Percentiles rank a stretch among this genome's conserved stretches.
These are phyloP conservation scores for Xerocomellus amylosporus DNA, from an alignment of 768 basidiomycete species.

Conservation along the genomic window DNA sequence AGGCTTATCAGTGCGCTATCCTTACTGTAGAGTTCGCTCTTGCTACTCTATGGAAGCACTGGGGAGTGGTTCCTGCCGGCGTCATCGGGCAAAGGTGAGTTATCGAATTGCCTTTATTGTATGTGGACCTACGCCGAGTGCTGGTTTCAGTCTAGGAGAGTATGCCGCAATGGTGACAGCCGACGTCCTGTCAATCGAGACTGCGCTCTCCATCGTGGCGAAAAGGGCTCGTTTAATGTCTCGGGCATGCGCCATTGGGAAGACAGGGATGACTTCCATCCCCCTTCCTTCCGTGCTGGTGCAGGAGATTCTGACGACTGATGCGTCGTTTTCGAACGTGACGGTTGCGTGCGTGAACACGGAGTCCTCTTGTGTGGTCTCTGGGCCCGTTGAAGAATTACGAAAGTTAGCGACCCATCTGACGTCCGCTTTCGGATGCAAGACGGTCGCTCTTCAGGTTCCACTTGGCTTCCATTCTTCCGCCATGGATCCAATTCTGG, in stretches of 20 bases:
- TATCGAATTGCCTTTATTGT: background rate
- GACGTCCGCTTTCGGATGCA: constrained; percentile 35
- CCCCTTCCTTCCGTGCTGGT: constrained; percentile 37
- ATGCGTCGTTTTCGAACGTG: constrained; percentile 36
- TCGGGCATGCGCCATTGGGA: constrained; percentile 40
- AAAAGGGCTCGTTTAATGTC: constrained; percentile 56
- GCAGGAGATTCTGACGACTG: constrained; percentile 34
- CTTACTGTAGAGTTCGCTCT: constrained; percentile 65
- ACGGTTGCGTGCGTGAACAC: constrained; percentile 64
- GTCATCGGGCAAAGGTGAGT: constrained; percentile 72
- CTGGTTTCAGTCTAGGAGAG: constrained; percentile 61
- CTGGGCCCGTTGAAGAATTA: constrained; percentile 51
- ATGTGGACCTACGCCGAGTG: background rate
- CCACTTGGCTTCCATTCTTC: constrained; percentile 65
- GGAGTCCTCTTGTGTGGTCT: constrained; percentile 52
- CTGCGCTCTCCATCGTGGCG: constrained; percentile 57
- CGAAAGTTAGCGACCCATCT: constrained; percentile 41
- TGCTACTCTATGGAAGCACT: constrained; percentile 61
- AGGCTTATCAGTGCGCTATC: constrained; percentile 51
- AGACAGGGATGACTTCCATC: constrained; percentile 64
- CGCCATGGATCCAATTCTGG: constrained; percentile 58
- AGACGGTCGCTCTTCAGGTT: constrained; percentile 45
- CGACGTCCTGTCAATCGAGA: constrained; percentile 52
- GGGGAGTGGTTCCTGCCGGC: constrained; percentile 60
- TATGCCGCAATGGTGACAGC: constrained; percentile 69